These are phyloP conservation scores for Protomyces inouyei DNA, from an alignment of 1,139 yeast genomes.

Conservation along the genomic window DNA sequence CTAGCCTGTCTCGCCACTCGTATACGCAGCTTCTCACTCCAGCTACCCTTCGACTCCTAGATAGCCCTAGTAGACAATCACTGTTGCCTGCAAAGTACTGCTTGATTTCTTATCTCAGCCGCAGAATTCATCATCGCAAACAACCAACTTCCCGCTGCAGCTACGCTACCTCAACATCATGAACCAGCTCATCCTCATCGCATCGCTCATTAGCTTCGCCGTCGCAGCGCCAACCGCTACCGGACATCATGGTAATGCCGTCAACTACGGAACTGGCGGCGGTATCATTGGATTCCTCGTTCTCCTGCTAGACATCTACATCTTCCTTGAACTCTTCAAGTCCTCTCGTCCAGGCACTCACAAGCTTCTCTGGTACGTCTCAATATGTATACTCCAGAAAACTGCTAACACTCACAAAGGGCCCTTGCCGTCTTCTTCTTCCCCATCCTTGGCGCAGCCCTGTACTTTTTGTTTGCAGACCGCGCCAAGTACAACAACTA, in stretches of 20 bases:
- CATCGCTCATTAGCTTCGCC: slow-evolving; percentile 4
- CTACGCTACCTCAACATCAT: background rate
- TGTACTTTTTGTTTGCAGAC: slow-evolving; percentile 21
- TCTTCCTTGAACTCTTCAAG: slow-evolving; percentile 27
- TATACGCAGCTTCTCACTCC: too few relatives aligned
- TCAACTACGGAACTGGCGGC: slow-evolving; percentile 24
- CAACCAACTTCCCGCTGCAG: background rate
- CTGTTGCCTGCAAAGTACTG: too few relatives aligned
- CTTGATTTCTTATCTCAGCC: too few relatives aligned
- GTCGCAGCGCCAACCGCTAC: slow-evolving; percentile 14
- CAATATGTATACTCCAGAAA: background rate
- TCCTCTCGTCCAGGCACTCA: slow-evolving; percentile 23
- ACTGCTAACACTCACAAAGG: background rate
- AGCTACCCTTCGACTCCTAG: too few relatives aligned
- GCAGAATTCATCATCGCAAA: background rate
- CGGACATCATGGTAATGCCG: slow-evolving; percentile 20
- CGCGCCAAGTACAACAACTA: slow-evolving; percentile 22
- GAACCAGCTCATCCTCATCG: slow-evolving; percentile 18
- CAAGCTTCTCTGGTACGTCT: slow-evolving; percentile 11
- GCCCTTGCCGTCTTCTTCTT: slow-evolving; percentile 6
- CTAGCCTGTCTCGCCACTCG: too few relatives aligned
- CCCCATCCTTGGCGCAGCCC: background rate
- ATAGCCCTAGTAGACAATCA: too few relatives aligned
- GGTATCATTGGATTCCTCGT: slow-evolving; percentile 25
- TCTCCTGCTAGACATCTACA: slow-evolving; percentile 20